phyloP scores from a whole-genome alignment of 768 basidiomycete genomes.

The Crassisporium funariophilum region DNA sequence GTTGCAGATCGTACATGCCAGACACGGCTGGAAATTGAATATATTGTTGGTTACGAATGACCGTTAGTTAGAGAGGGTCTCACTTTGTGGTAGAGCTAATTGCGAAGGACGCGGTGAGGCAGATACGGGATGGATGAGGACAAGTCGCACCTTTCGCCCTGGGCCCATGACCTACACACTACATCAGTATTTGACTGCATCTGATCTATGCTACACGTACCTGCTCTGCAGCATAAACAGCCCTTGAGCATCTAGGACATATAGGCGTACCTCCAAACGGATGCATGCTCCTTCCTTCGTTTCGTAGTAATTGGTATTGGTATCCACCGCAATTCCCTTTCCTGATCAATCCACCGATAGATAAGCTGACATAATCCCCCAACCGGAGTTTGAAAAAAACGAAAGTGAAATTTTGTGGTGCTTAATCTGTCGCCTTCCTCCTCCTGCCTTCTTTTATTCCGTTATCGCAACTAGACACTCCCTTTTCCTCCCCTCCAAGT shows the following conservation, averaged over 20 bases:
- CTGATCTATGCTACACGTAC: constrained; percentile 35
- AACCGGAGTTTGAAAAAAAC: constrained; percentile 36
- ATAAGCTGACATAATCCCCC: constrained; percentile 27
- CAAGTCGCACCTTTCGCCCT: constrained; percentile 71
- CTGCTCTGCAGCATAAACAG: constrained; percentile 90
- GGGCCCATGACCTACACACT: constrained; percentile 74
- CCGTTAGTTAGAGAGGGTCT: not conserved
- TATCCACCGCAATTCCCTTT: too few species aligned
- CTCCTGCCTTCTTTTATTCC: constrained; percentile 20
- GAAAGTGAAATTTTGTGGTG: constrained; percentile 36
- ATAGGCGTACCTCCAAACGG: constrained; percentile 70
- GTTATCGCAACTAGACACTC: constrained; percentile 23
- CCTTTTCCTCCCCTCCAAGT: constrained; percentile 26
- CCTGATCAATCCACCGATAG: constrained; percentile 20
- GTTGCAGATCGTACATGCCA: constrained; percentile 74
- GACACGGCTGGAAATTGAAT: constrained; percentile 58
- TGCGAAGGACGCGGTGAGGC: constrained; percentile 1
- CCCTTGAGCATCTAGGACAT: constrained; percentile 74
- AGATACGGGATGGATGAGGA: constrained; percentile 3
- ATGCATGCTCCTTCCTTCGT: too few species aligned
- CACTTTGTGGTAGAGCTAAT: constrained; percentile 85
- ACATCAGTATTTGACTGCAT: not conserved
- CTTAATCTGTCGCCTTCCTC: constrained; percentile 19
- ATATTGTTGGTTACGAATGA: constrained; percentile 2
- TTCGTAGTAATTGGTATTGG: too few species aligned